A percentile compares a stretch with the other conserved stretches of the same genome.
Conservation (phyloP, 345 rosid species). For the Eucalyptus dawsonii region DNA sequence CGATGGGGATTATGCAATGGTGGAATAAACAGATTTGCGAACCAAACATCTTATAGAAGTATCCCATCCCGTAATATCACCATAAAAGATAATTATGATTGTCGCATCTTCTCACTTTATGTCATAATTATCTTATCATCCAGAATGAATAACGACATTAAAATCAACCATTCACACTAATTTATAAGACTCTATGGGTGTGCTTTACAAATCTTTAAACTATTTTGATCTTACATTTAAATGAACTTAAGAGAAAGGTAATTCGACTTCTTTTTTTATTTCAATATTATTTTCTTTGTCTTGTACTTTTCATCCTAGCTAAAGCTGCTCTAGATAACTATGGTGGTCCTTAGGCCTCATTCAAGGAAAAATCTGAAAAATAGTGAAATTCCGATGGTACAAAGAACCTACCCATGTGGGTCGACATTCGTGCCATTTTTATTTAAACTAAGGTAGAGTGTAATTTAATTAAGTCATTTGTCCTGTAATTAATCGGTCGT, state of each 20-base stretch:
- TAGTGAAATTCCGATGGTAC: background rate
- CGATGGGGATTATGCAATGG: background rate
- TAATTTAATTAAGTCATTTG: background rate
- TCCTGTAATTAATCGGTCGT: background rate
- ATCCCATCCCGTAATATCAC: fast-evolving
- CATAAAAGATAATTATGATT: fast-evolving
- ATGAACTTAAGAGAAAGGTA: background rate
- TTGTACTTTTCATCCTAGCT: background rate
- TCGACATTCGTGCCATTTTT: background rate
- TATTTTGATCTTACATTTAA: background rate
- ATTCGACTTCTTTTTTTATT: background rate
- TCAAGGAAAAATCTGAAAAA: background rate
- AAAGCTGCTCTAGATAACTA: background rate
- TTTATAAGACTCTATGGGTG: background rate
- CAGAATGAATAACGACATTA: background rate
- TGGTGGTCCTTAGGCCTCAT: background rate
- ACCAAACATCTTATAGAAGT: background rate
- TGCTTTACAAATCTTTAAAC: background rate
- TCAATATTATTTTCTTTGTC: background rate
- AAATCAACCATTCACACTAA: background rate
- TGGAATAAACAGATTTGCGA: background rate
- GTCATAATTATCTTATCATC: background rate
- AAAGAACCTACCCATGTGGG: background rate
- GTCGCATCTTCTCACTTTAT: background rate
- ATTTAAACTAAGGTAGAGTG: background rate